These are phyloP conservation scores for Penicillium taxi DNA, from an alignment of 495 filamentous ascomycete species.

Conservation along the genomic window DNA sequence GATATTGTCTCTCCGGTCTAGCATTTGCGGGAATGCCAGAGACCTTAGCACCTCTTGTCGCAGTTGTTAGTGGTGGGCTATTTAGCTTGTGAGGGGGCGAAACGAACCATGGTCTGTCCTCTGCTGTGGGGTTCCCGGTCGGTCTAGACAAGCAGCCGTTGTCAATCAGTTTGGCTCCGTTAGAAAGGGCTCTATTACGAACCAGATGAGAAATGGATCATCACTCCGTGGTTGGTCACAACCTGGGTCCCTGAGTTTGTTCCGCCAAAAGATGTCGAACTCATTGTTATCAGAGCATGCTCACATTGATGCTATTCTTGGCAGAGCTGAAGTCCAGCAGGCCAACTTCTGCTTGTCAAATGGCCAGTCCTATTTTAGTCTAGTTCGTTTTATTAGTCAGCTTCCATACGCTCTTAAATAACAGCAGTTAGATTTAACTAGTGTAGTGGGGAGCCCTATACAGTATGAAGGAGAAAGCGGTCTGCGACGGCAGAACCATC, in stretches of 20 bases:
- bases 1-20: conserved; percentile 9
- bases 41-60: conserved; percentile 6
- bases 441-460: too few relatives aligned
- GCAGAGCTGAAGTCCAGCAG: too few relatives aligned
- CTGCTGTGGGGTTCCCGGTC: conserved; percentile 1
- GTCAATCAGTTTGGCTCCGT: neutral
- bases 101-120: conserved; percentile 5
- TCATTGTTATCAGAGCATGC: too few relatives aligned
- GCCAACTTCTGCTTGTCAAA: too few relatives aligned
- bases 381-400: too few relatives aligned
- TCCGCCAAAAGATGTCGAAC: conserved; percentile 1
- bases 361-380: too few relatives aligned
- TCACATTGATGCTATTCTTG: too few relatives aligned
- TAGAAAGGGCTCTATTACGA: neutral
- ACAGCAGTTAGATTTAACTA: too few relatives aligned
- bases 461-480: too few relatives aligned
- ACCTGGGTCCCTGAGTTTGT: conserved; percentile 1
- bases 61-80: neutral
- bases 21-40: conserved; percentile 13
- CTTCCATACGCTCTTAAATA: too few relatives aligned
- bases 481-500: too few relatives aligned
- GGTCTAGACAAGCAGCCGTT: conserved; percentile 4
- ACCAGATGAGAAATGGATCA: conserved; percentile 4
- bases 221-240: conserved; percentile 2
- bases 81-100: neutral